Percentiles rank a stretch among this genome's conserved stretches.
phyloP scores from a whole-genome alignment of 352 stramenopile species.

The Globisporangium nunn region DNA sequence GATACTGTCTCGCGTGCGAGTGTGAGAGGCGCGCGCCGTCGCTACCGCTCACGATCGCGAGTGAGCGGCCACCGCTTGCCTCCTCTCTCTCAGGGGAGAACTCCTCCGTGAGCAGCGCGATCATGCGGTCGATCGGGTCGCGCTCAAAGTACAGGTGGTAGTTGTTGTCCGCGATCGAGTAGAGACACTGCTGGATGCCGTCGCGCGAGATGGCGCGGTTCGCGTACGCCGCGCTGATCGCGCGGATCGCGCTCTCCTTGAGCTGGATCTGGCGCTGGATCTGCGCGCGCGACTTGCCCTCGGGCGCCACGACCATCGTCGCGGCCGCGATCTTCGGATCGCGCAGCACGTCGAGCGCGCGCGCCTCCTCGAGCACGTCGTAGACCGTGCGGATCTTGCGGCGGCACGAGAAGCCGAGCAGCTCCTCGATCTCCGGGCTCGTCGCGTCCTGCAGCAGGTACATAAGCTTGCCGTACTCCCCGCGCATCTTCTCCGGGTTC shows the following conservation, averaged over 20 bases:
- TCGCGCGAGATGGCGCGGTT: slow-evolving; percentile 51
- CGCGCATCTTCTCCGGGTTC: slow-evolving; percentile 97
- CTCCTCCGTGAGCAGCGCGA: slow-evolving; percentile 79
- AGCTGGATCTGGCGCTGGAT: slow-evolving; percentile 91
- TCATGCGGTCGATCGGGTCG: slow-evolving; percentile 95
- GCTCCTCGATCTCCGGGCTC: slow-evolving; percentile 69
- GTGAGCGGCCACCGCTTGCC: slow-evolving; percentile 51
- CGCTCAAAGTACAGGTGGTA: slow-evolving; percentile 97
- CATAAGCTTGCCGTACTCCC: slow-evolving; percentile 95
- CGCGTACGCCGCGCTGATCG: slow-evolving; percentile 77
- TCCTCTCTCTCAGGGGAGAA: slow-evolving; percentile 80
- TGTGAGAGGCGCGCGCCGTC: slow-evolving; percentile 92
- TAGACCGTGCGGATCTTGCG: slow-evolving; percentile 88
- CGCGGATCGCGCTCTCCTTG: slow-evolving; percentile 89
- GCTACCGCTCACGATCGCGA: slow-evolving; percentile 91
- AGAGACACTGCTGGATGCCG: slow-evolving; percentile 92
- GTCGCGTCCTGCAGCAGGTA: slow-evolving; percentile 91
- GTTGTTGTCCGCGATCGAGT: slow-evolving; percentile 96
- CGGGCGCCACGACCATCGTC: slow-evolving; percentile 93
- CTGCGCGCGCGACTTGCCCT: slow-evolving; percentile 79
- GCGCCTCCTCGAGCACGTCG: slow-evolving; percentile 68
- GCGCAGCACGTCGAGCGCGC: slow-evolving; percentile 68
- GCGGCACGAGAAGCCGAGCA: slow-evolving; percentile 82
- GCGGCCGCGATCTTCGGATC: slow-evolving; percentile 89
- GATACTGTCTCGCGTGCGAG: slow-evolving; percentile 92